Conservation (phyloP, 2,329 filamentous ascomycete genomes). For the Penicillium sp. region DNA sequence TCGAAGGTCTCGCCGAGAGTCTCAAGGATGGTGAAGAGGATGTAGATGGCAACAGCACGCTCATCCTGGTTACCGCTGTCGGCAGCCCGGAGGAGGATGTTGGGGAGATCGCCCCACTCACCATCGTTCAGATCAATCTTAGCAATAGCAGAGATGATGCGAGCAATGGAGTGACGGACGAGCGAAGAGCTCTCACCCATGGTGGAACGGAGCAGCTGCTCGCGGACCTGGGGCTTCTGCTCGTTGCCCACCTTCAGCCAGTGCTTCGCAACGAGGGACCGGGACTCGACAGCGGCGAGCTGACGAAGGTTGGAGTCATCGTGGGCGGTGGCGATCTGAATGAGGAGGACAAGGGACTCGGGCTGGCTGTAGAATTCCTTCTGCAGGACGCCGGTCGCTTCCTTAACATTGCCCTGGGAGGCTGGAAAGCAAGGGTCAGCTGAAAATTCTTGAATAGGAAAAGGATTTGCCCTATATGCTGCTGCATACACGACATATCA, state of each 20-base stretch:
- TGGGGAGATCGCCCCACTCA: constrained; percentile 80
- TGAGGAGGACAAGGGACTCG: constrained; percentile 77
- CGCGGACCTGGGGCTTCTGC: constrained; percentile 78
- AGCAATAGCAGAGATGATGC: constrained; percentile 84
- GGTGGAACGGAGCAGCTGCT: constrained; percentile 80
- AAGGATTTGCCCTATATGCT: neutral
- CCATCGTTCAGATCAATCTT: constrained; percentile 83
- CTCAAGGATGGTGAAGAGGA: constrained; percentile 89
- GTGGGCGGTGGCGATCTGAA: constrained; percentile 85
- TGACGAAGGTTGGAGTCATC: constrained; percentile 73
- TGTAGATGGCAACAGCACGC: constrained; percentile 88
- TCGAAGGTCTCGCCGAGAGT: constrained; percentile 81
- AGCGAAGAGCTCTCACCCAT: constrained; percentile 75
- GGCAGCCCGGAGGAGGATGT: constrained; percentile 75
- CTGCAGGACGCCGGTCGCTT: constrained; percentile 84
- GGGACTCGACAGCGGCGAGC: constrained; percentile 85
- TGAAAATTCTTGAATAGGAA: neutral
- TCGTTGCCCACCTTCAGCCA: constrained; percentile 73
- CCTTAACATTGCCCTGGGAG: constrained; percentile 85
- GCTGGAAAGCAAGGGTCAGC: constrained; percentile 54
- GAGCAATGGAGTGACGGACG: constrained; percentile 81
- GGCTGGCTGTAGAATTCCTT: constrained; percentile 90
- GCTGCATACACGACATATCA: neutral
- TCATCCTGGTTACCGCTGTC: constrained; percentile 73
- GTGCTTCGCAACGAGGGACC: constrained; percentile 80